phyloP scores from a whole-genome alignment of 257 asterid genomes.

The Fraxinus excelsior region DNA sequence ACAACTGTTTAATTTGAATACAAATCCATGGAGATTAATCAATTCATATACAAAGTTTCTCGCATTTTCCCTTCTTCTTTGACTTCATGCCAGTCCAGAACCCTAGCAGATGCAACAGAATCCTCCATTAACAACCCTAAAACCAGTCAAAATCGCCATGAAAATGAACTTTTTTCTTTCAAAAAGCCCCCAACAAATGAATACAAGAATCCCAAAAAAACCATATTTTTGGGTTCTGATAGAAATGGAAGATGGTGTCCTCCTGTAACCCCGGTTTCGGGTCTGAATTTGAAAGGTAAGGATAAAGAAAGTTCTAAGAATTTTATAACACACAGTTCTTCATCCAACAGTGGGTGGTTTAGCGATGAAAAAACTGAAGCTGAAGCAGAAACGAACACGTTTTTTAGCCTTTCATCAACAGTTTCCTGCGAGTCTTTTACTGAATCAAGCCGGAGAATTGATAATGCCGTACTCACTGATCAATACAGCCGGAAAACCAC shows the following conservation, averaged over 20 bases:
- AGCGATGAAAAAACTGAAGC: conserved; percentile 30
- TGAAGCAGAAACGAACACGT: conserved; percentile 35
- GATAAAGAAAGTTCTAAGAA: neutral
- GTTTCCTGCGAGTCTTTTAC: conserved; percentile 58
- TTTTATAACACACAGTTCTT: conserved; percentile 26
- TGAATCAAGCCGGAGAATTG: conserved; percentile 26
- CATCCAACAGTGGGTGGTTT: conserved; percentile 60
- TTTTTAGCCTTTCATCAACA: conserved; percentile 52
- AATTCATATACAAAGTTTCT: conserved; percentile 44
- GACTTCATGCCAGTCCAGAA: conserved; percentile 51
- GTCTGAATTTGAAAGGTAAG: neutral
- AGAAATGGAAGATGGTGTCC: conserved; percentile 26
- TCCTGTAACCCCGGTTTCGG: neutral
- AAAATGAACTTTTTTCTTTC: conserved; percentile 4
- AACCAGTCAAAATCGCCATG: conserved; percentile 16
- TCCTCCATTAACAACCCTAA: conserved; percentile 39
- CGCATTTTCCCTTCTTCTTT: conserved; percentile 67
- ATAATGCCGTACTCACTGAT: neutral
- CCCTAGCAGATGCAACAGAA: conserved; percentile 48
- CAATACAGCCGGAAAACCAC: conserved; percentile 7
- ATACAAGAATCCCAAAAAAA: neutral
- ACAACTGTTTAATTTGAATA: neutral
- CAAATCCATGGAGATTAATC: conserved; percentile 45
- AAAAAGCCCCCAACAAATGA: conserved; percentile 14
- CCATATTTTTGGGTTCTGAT: conserved; percentile 8